Conservation (phyloP, 371 early-diverging fungal species). For the Nematocida sp. region DNA sequence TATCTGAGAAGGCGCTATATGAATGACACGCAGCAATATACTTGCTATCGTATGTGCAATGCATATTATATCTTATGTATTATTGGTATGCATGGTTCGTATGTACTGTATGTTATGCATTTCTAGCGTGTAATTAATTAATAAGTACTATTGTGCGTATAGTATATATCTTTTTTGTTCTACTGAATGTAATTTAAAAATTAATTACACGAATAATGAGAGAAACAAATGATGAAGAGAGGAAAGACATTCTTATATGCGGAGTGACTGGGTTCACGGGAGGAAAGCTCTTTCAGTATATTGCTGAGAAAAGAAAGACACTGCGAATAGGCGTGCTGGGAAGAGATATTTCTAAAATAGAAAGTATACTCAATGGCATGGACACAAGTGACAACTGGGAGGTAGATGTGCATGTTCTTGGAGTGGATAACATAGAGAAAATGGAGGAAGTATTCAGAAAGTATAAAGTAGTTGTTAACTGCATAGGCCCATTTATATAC, state of each 20-base stretch:
- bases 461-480: constrained; percentile 74
- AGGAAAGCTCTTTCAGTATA: constrained; percentile 71
- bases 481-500: constrained; percentile 76
- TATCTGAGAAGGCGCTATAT: no score
- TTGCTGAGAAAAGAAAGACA: constrained; percentile 61
- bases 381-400: constrained; percentile 11
- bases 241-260: constrained; percentile 72
- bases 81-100: no score
- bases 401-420: constrained; percentile 67
- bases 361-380: constrained; percentile 8
- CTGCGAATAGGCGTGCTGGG: constrained; percentile 72
- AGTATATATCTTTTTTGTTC: background rate
- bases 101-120: no score
- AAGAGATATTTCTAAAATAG: constrained; percentile 69
- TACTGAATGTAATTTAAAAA: background rate
- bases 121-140: no score
- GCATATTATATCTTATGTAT: no score
- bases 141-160: no score
- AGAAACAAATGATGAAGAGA: constrained; percentile 50
- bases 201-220: background rate
- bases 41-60: no score
- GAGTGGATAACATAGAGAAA: constrained; percentile 70
- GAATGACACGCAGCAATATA: no score
- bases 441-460: constrained; percentile 69
- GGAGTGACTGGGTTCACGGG: constrained; percentile 84